Evolutionary conservation across 305 asterid genomes (phyloP).

Genomic region (Fraxinus paxiana): DNA sequence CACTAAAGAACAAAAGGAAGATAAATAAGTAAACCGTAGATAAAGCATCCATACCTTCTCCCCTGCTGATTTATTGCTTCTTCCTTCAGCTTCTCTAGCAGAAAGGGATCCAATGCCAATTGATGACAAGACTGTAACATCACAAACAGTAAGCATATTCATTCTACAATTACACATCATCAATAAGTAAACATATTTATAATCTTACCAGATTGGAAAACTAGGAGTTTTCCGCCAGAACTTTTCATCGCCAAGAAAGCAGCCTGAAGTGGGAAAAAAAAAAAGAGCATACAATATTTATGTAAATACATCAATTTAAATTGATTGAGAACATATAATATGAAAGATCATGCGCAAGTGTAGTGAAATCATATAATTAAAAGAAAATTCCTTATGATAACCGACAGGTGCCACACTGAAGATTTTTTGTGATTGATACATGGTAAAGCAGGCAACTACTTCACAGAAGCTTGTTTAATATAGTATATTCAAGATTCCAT

Average conservation of each 20-base stretch:
- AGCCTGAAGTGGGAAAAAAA: slow-evolving; percentile 46
- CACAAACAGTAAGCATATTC: slow-evolving; percentile 19
- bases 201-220: slow-evolving; percentile 83
- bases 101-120: slow-evolving; percentile 93
- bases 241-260: slow-evolving; percentile 97
- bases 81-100: slow-evolving; percentile 96
- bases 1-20: background rate
- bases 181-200: slow-evolving; percentile 14
- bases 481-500: slow-evolving; percentile 2
- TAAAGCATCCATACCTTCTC: slow-evolving; percentile 63
- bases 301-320: background rate
- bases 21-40: slow-evolving; percentile 5
- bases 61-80: slow-evolving; percentile 72
- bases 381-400: background rate
- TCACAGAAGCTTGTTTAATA: background rate
- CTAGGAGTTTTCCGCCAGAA: slow-evolving; percentile 96
- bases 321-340: slow-evolving; percentile 11
- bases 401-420: background rate
- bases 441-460: slow-evolving; percentile 11
- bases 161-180: background rate
- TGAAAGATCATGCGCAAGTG: background rate
- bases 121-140: slow-evolving; percentile 72
- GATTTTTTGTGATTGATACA: background rate
- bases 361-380: background rate
- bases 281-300: slow-evolving; percentile 21